Conservation (phyloP, 441 rosid genomes). For the Jatropha multifida region DNA sequence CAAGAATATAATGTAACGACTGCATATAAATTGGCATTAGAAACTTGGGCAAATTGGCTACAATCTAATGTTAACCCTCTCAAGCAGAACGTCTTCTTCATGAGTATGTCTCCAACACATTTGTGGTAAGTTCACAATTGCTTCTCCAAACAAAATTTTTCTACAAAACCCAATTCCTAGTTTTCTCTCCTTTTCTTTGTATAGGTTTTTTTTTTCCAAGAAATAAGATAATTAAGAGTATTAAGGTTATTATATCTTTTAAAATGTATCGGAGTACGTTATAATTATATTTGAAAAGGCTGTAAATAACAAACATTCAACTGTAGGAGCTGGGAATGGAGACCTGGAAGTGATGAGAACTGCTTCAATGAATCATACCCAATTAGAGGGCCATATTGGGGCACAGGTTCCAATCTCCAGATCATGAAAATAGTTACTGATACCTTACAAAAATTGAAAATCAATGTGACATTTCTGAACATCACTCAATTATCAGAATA, state of each 20-base stretch:
- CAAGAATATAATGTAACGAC: constrained; percentile 63
- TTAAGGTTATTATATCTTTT: too few species aligned
- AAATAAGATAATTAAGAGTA: too few species aligned
- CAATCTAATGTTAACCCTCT: constrained; percentile 56
- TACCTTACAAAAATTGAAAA: constrained; percentile 40
- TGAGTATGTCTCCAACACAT: constrained; percentile 93
- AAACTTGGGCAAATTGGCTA: constrained; percentile 88
- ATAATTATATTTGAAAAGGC: too few species aligned
- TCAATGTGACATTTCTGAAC: constrained; percentile 61
- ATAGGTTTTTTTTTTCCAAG: too few species aligned
- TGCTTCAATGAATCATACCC: constrained; percentile 82
- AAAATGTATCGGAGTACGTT: too few species aligned
- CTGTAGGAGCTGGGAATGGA: constrained; percentile 76
- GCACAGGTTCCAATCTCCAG: constrained; percentile 76
- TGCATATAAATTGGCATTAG: constrained; percentile 69
- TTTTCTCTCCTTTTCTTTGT: too few species aligned
- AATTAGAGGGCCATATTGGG: constrained; percentile 71
- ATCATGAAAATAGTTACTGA: constrained; percentile 65
- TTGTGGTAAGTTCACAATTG: constrained; percentile 52
- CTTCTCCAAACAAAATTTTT: too few species aligned
- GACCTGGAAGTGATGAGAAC: constrained; percentile 64
- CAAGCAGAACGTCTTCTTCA: constrained; percentile 77
- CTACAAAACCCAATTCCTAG: too few species aligned
- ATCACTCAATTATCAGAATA: constrained; percentile 82
- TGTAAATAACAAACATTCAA: background rate